Percentiles rank a stretch among this genome's conserved stretches.
These are phyloP conservation scores for Apiospora aurea DNA, from an alignment of 2,329 filamentous ascomycete species.

Conservation along the genomic window DNA sequence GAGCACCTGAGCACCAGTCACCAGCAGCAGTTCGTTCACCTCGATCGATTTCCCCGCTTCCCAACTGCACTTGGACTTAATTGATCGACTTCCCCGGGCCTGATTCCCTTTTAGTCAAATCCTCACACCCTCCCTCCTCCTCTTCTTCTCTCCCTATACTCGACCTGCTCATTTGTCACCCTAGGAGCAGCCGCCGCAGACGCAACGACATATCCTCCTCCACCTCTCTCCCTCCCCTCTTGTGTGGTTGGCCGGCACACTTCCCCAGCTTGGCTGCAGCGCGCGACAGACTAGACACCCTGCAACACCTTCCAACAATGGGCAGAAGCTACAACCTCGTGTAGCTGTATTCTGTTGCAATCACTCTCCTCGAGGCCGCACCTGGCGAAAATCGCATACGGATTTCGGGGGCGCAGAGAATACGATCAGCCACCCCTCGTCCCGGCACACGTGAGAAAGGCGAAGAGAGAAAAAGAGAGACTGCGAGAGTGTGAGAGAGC, in stretches of 20 bases:
- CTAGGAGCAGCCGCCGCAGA: constrained; percentile 15
- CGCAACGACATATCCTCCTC: constrained; percentile 8
- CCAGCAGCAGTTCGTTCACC: constrained; percentile 21
- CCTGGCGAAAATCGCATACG: background rate
- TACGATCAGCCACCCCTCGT: background rate
- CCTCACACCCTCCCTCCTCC: constrained; percentile 17
- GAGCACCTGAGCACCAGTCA: constrained; percentile 15
- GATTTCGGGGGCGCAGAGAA: background rate
- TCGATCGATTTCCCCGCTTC: constrained; percentile 21
- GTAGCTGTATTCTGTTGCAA: constrained; percentile 24
- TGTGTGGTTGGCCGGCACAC: background rate
- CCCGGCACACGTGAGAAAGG: background rate
- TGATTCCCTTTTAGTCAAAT: constrained; percentile 22
- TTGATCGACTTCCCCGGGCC: constrained; percentile 18
- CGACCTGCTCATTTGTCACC: constrained; percentile 20
- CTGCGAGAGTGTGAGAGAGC: background rate
- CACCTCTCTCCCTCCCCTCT: constrained; percentile 22
- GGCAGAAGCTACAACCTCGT: constrained; percentile 19
- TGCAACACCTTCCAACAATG: constrained; percentile 14
- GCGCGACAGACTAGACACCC: constrained; percentile 16
- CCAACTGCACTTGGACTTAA: constrained; percentile 18
- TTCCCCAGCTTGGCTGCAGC: constrained; percentile 10
- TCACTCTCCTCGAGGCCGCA: background rate
- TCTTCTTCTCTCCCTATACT: background rate
- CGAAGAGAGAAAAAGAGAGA: constrained; percentile 12